phyloP scores from a whole-genome alignment of 805 yeast genomes.

The Metschnikowia dekortorum region DNA sequence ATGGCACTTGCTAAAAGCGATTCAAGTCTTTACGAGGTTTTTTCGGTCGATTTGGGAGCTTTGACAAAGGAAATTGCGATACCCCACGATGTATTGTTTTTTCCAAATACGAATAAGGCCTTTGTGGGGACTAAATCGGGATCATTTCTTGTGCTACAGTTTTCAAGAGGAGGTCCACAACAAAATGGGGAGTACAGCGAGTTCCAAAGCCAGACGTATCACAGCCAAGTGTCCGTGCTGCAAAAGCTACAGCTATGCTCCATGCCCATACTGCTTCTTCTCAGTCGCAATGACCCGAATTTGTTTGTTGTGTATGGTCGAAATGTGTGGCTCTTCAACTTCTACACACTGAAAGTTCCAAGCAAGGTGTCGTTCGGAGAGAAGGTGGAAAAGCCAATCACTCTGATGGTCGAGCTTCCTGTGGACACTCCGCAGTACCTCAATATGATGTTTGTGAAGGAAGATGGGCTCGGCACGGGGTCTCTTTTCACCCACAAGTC shows the following conservation, averaged over 20 bases:
- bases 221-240: conserved; percentile 4
- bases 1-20: neutral
- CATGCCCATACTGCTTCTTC: conserved; percentile 21
- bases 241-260: conserved; percentile 25
- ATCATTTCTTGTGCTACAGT: conserved; percentile 17
- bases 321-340: conserved; percentile 31
- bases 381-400: conserved; percentile 25
- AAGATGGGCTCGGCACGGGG: conserved; percentile 34
- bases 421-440: conserved; percentile 7
- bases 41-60: neutral
- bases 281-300: conserved; percentile 15
- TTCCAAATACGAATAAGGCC: conserved; percentile 4
- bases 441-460: conserved; percentile 23
- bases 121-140: conserved; percentile 35
- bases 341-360: conserved; percentile 25
- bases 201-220: neutral
- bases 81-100: conserved; percentile 8
- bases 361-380: conserved; percentile 33
- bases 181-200: neutral
- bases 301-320: conserved; percentile 24
- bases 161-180: too few species aligned
- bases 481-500: conserved; percentile 21
- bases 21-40: neutral
- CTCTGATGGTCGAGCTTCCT: conserved; percentile 16
- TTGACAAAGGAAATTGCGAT: neutral